Evolutionary conservation across 2,329 filamentous ascomycete genomes (phyloP).

Genomic region (Colletotrichum costaricense): DNA sequence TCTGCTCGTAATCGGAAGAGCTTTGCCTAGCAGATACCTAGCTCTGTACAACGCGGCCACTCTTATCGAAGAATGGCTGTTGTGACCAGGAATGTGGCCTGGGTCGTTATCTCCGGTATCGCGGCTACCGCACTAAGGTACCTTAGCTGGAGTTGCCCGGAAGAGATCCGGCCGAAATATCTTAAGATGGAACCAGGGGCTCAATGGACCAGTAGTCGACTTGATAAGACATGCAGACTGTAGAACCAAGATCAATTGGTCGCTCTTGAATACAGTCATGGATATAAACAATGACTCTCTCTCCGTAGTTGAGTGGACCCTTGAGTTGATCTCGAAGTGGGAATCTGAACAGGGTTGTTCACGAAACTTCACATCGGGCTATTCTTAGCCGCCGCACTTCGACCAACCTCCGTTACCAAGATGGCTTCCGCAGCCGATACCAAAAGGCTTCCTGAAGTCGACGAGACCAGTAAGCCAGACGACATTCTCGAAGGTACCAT

Average conservation of each 20-base stretch:
- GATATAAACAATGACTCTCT: not conserved
- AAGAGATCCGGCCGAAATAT: constrained; percentile 3
- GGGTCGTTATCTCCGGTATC: constrained; percentile 12
- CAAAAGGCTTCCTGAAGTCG: not conserved
- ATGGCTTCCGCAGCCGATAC: not conserved
- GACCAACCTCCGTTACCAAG: not conserved
- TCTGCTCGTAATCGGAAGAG: not conserved
- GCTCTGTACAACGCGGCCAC: not conserved
- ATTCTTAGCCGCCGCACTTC: not conserved
- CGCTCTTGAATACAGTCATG: not conserved
- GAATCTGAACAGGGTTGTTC: not conserved
- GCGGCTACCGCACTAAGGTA: not conserved
- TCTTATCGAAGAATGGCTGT: not conserved
- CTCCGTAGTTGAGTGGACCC: not conserved
- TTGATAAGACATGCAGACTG: not conserved
- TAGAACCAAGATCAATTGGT: not conserved
- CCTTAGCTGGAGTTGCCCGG: not conserved
- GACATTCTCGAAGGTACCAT: constrained; percentile 18
- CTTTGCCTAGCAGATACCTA: not conserved
- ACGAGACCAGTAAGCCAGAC: not conserved
- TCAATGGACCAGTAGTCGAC: not conserved
- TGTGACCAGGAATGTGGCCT: too few species aligned
- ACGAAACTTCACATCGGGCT: not conserved
- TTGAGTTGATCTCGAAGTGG: not conserved
- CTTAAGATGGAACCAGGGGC: not conserved